A percentile compares a stretch with the other conserved stretches of the same genome.
Evolutionary conservation across 768 basidiomycete genomes (phyloP).

Genomic region (Mycena polygramma): DNA sequence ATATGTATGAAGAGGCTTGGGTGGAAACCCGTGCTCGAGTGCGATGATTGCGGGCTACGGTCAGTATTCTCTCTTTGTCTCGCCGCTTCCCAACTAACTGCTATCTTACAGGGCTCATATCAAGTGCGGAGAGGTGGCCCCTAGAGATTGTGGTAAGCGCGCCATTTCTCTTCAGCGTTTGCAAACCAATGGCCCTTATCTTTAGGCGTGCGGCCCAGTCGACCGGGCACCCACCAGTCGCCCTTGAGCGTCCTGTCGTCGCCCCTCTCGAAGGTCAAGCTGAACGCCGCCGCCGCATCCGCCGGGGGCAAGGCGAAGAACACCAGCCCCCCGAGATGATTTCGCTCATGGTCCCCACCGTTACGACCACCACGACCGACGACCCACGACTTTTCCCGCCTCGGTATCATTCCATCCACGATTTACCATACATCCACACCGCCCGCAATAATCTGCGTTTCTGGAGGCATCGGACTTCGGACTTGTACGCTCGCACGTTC

Average conservation of each 20-base stretch:
- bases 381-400: slow-evolving; percentile 29
- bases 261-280: slow-evolving; percentile 57
- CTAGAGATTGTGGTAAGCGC: slow-evolving; percentile 81
- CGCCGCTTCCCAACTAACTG: slow-evolving; percentile 25
- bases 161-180: slow-evolving; percentile 16
- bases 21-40: slow-evolving; percentile 88
- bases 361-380: slow-evolving; percentile 34
- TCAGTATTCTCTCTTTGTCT: slow-evolving; percentile 47
- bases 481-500: slow-evolving; percentile 19
- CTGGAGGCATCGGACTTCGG: slow-evolving; percentile 21
- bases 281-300: slow-evolving; percentile 47
- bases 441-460: slow-evolving; percentile 24
- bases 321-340: slow-evolving; percentile 42
- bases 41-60: slow-evolving; percentile 90
- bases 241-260: slow-evolving; percentile 50
- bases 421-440: slow-evolving; percentile 22
- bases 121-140: slow-evolving; percentile 88
- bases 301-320: slow-evolving; percentile 44
- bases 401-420: slow-evolving; percentile 18
- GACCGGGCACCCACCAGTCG: slow-evolving; percentile 45
- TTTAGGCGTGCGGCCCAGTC: slow-evolving; percentile 32
- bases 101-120: slow-evolving; percentile 73
- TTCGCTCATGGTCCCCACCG: background rate
- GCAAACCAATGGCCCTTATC: too few species aligned
- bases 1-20: slow-evolving; percentile 86